Evolutionary conservation across 1,139 yeast species (phyloP), one percentile per base, ranked within the genome.

Genomic region (Pichia sp.): DNA sequence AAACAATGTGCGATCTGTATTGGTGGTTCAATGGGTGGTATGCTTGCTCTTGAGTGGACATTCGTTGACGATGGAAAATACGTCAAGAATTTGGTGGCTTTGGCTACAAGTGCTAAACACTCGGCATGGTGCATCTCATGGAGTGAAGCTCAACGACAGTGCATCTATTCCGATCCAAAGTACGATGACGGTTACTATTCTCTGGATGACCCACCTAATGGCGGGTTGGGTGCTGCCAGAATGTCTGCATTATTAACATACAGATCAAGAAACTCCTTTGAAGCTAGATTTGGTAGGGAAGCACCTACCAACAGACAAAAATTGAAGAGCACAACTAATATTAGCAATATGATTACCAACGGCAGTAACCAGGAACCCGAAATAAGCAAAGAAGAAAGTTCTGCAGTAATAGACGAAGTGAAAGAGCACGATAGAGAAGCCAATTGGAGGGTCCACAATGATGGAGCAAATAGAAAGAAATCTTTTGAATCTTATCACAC

Each of bases 21-120:
- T 55, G 99, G 99, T 34, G 99, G 99, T 0, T 92, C 98, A 33
- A 93, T 93, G 99, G 99, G 99, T 42, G 99, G 99, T n/a, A 93
- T 93, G 99, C 73, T 91, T 52, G 92, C 93, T 0, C 73, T 93
- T 61, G 99, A 93, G 69, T 93, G 92, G 77, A 75, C 65, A 2
- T 87, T 82, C 66, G 87, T 81, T 61, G 64, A 66, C 34, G 64
- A 59, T n/a, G 87, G 89, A n/a, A 72, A 78, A 2, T 93, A 83
- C 65, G 96, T 93, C 20, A 79, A 79, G 57, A 74, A 81, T 41
- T 76, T 89, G 30, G 84, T 93, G 27, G 95, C 97, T 0, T 74
- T 93, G 55, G 99, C 99, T 2, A 92, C 99, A 0, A 84, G 95
- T 46, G 97, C 98, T 0, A 77, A 95, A 65, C 95, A 93, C 48